Evolutionary conservation across 306 rosid genomes (phyloP).

Genomic region (Argentina anserina): DNA sequence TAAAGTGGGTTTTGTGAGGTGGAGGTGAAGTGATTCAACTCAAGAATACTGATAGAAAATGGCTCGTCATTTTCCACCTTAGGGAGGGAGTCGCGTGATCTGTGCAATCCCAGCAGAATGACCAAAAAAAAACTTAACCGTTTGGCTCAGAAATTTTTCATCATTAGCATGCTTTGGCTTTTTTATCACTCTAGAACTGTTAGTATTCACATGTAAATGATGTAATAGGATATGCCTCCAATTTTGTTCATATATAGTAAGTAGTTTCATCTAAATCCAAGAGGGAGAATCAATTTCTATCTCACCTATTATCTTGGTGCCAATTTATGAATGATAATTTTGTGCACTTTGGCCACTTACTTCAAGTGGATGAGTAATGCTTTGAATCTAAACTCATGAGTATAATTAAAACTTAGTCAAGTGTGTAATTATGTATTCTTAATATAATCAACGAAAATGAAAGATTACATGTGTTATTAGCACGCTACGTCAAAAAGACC

Average conservation of each 20-base stretch:
- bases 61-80: not conserved
- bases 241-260: not conserved
- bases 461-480: too few relatives aligned
- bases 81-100: not conserved
- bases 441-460: too few relatives aligned
- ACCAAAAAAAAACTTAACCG: not conserved
- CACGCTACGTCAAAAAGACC: too few relatives aligned
- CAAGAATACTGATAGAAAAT: not conserved
- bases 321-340: not conserved
- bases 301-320: not conserved
- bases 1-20: slow-evolving; percentile 1
- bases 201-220: not conserved
- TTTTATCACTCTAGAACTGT: not conserved
- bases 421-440: too few relatives aligned
- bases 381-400: not conserved
- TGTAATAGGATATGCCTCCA: not conserved
- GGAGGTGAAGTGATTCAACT: not conserved
- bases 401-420: not conserved
- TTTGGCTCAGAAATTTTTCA: not conserved
- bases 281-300: not conserved
- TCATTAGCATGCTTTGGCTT: not conserved
- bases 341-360: not conserved
- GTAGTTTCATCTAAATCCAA: not conserved
- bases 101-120: not conserved
- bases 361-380: not conserved